A percentile compares a stretch with the other conserved stretches of the same genome.
Conservation (phyloP, 2,329 filamentous ascomycete genomes). For the Clonostachys chloroleuca region DNA sequence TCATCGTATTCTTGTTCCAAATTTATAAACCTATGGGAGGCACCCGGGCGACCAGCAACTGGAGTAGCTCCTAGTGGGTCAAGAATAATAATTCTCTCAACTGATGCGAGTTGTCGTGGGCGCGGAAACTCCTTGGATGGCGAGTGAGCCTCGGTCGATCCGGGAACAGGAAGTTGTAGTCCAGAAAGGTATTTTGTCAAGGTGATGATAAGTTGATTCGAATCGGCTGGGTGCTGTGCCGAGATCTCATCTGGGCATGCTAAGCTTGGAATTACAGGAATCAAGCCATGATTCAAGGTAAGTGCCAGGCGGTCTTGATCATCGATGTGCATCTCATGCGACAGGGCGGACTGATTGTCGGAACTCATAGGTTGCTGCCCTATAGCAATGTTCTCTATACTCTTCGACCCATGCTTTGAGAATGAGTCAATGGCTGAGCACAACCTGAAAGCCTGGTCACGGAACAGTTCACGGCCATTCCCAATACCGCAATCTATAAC, state of each 20-base stretch:
- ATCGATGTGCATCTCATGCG: slow-evolving; percentile 18
- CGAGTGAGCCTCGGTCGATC: neutral
- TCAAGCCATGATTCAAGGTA: slow-evolving; percentile 22
- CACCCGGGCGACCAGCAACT: slow-evolving; percentile 35
- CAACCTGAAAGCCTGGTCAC: slow-evolving; percentile 67
- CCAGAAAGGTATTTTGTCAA: slow-evolving; percentile 74
- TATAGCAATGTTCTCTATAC: slow-evolving; percentile 48
- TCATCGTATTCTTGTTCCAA: slow-evolving; percentile 81
- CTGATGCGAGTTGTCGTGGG: slow-evolving; percentile 47
- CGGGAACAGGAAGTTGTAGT: slow-evolving; percentile 38
- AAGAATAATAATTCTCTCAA: slow-evolving; percentile 86
- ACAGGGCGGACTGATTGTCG: slow-evolving; percentile 10
- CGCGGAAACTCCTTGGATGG: slow-evolving; percentile 19
- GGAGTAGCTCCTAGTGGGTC: slow-evolving; percentile 87
- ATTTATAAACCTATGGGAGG: slow-evolving; percentile 68
- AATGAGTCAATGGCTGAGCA: slow-evolving; percentile 70
- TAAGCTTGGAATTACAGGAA: slow-evolving; percentile 32
- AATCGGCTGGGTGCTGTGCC: slow-evolving; percentile 30
- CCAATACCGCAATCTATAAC: slow-evolving; percentile 68
- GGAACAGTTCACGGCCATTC: slow-evolving; percentile 32
- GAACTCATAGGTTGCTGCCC: neutral
- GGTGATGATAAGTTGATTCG: slow-evolving; percentile 66
- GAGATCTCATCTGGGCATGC: slow-evolving; percentile 35
- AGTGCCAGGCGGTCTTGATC: slow-evolving; percentile 22
- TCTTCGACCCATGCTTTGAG: slow-evolving; percentile 62